Evolutionary conservation across 331 rosid species (phyloP), one percentile per base, ranked within the genome.

Genomic region (Ulmus americana): DNA sequence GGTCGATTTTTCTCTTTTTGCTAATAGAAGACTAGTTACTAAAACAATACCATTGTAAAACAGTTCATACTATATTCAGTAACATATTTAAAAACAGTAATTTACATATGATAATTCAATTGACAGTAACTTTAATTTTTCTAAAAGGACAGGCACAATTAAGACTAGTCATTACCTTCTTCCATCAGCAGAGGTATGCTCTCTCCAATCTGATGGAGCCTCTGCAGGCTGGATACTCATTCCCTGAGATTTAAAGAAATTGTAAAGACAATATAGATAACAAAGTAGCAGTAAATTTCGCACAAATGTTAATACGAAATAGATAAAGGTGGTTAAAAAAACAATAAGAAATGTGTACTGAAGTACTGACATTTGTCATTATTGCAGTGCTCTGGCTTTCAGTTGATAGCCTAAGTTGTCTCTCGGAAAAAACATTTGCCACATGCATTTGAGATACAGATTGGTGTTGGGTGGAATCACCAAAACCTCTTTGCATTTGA

Each of bases 151-250:
- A 56, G 44, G 45, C 6, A 56, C 10, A 35, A 5, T 8, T 43
- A 73, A 51, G 55, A 16, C 72, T 39, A 84, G 61, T 46, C 63
- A 60, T 57, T 83, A 91, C 96, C 81, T 88, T 79, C 90, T 86
- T 78, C 95, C 97, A 73, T 79, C 86, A 73, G 92, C 81, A 73
- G 96, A 80, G 35, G 79, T 75, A 77, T 91, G 97, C 70, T 91
- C 97, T 54, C 72, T 88, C 97, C 96, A 91, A 53, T 84, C 92
- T 10, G 95, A 74, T 40, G 82, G 71, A 52, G 85, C 76, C 78
- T 63, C 82, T 45, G 74, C 79, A 3, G 76, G 76, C 76, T 55
- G 88, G 68, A 63, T 53, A 70, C 40, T 61, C n/a, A 81, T 49
- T 50, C 73, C 87, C 97, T 88, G 77, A 78, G 78, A 60, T 39